Conservation (phyloP, 805 yeast species). For the Candida patagonica region DNA sequence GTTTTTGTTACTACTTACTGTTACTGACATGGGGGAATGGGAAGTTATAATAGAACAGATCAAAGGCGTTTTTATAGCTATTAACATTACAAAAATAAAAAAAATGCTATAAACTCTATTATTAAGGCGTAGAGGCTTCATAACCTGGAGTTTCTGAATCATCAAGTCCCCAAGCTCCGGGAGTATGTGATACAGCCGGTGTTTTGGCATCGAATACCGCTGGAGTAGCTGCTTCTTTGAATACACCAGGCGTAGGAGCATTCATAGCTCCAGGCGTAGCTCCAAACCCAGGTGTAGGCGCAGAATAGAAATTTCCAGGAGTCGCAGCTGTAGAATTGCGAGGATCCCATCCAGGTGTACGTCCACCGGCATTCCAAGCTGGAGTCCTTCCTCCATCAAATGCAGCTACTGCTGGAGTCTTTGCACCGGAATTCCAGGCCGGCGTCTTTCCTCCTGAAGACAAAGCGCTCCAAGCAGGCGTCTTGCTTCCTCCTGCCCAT, state of each 20-base stretch:
- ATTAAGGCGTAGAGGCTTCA: constrained; percentile 20
- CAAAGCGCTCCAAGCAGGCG: constrained; percentile 47
- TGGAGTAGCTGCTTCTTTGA: constrained; percentile 16
- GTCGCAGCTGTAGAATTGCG: constrained; percentile 26
- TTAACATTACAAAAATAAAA: background rate
- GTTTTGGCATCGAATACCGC: constrained; percentile 32
- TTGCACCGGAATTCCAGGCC: constrained; percentile 41
- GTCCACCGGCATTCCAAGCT: constrained; percentile 33
- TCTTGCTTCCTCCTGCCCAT: constrained; percentile 38
- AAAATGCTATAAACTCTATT: background rate
- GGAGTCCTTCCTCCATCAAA: constrained; percentile 36
- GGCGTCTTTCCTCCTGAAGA: constrained; percentile 40
- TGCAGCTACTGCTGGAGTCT: constrained; percentile 37
- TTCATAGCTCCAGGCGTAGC: constrained; percentile 33
- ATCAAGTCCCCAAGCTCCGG: constrained; percentile 29
- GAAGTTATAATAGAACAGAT: background rate
- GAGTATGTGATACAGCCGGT: constrained; percentile 25
- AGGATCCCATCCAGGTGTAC: constrained; percentile 38
- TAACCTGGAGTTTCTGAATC: constrained; percentile 25
- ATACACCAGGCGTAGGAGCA: constrained; percentile 35
- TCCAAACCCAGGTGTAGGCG: constrained; percentile 31
- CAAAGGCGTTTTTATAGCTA: background rate
- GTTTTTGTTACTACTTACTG: constrained; percentile 4
- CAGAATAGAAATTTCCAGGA: constrained; percentile 24
- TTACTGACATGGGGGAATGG: constrained; percentile 6